phyloP scores from a whole-genome alignment of 352 stramenopile species.

The Phytopythium chamaehyphon region DNA sequence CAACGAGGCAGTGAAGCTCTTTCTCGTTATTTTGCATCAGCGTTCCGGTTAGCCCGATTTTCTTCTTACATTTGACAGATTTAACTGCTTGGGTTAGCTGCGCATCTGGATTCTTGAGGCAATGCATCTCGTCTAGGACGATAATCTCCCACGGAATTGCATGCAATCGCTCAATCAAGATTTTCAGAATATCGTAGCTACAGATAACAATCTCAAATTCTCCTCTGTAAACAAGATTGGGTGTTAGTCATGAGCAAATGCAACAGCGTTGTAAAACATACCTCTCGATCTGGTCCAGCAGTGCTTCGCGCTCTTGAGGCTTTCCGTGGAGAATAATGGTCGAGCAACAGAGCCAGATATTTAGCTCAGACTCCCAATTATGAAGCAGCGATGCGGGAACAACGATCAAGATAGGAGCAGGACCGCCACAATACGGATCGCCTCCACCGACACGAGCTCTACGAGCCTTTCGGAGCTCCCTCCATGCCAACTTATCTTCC shows the following conservation, averaged over 20 bases:
- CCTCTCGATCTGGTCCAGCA: constrained; percentile 68
- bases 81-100: constrained; percentile 88
- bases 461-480: constrained; percentile 90
- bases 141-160: constrained; percentile 89
- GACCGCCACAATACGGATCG: constrained; percentile 44
- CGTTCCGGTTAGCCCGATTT: constrained; percentile 87
- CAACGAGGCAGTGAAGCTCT: constrained; percentile 71
- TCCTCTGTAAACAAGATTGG: constrained; percentile 26
- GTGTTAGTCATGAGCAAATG: constrained; percentile 26
- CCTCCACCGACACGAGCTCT: constrained; percentile 60
- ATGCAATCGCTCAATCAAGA: constrained; percentile 78
- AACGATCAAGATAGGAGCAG: constrained; percentile 95
- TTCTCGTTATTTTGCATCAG: constrained; percentile 88
- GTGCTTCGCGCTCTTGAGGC: constrained; percentile 40
- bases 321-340: constrained; percentile 67
- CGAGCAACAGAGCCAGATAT: constrained; percentile 88
- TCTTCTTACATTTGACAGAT: constrained; percentile 48
- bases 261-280: constrained; percentile 26
- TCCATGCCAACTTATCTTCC: constrained; percentile 94
- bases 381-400: constrained; percentile 97
- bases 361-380: constrained; percentile 99
- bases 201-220: constrained; percentile 80
- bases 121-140: constrained; percentile 99
- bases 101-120: constrained; percentile 96
- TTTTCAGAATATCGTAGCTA: constrained; percentile 90